Conservation (phyloP, 345 rosid genomes). For the Aegle marmelos region DNA sequence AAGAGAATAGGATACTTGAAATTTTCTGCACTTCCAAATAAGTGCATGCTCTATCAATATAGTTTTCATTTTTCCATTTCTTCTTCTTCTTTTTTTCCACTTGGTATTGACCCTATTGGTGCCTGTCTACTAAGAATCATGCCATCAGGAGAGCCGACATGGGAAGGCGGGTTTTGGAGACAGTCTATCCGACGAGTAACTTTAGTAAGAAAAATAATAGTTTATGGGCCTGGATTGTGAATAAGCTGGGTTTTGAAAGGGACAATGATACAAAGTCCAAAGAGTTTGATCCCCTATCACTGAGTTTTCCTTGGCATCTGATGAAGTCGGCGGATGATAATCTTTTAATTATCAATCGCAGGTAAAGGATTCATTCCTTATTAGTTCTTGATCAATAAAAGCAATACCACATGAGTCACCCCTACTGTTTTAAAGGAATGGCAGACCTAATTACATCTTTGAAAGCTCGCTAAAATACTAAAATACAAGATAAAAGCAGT, state of each 20-base stretch:
- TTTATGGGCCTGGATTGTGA: constrained; percentile 68
- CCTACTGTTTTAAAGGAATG: neutral
- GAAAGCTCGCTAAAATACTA: neutral
- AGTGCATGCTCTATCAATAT: neutral
- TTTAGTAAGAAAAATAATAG: constrained; percentile 36
- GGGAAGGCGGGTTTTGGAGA: constrained; percentile 74
- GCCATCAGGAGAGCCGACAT: constrained; percentile 91
- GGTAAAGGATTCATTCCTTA: constrained; percentile 37
- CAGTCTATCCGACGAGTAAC: constrained; percentile 63
- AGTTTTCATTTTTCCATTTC: too few species aligned
- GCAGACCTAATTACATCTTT: neutral
- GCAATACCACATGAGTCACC: neutral
- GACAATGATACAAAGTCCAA: constrained; percentile 43
- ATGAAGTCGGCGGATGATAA: constrained; percentile 46
- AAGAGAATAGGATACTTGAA: too few species aligned
- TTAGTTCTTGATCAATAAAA: neutral
- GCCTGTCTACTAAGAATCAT: constrained; percentile 57
- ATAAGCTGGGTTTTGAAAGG: constrained; percentile 52
- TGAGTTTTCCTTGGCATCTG: constrained; percentile 89
- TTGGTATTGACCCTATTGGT: constrained; percentile 13
- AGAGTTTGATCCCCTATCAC: constrained; percentile 40
- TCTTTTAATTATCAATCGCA: constrained; percentile 50
- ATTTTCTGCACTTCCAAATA: too few species aligned
- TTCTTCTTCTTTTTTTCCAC: neutral
- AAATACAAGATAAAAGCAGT: neutral